Conservation (phyloP, 306 rosid species). For the Amphicarpaea edgeworthii region DNA sequence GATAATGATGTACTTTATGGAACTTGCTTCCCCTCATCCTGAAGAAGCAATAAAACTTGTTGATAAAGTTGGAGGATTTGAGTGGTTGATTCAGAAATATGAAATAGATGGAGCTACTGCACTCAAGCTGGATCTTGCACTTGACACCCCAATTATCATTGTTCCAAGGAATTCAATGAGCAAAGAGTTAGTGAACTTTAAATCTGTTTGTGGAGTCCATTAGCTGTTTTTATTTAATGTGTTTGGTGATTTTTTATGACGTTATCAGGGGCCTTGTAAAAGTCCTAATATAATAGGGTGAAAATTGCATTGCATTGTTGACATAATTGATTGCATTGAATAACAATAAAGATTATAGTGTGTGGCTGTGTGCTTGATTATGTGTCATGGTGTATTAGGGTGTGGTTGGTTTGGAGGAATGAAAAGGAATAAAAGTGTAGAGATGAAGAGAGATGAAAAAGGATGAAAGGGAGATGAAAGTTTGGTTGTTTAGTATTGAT, state of each 20-base stretch:
- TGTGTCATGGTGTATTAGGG: slow-evolving; percentile 6
- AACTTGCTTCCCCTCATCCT: slow-evolving; percentile 83
- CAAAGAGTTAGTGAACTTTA: slow-evolving; percentile 77
- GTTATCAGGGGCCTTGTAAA: not conserved
- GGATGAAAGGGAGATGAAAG: too few relatives aligned
- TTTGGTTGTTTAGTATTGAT: too few relatives aligned
- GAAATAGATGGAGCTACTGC: slow-evolving; percentile 97
- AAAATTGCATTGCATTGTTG: slow-evolving; percentile 3
- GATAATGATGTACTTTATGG: slow-evolving; percentile 95
- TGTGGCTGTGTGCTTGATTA: not conserved
- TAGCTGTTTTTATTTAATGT: slow-evolving; percentile 1
- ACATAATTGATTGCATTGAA: not conserved
- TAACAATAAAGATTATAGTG: slow-evolving; percentile 1
- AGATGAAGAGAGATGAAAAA: too few relatives aligned
- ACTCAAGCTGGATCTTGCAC: slow-evolving; percentile 90
- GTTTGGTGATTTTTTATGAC: slow-evolving; percentile 12
- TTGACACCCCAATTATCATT: slow-evolving; percentile 91
- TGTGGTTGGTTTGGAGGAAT: too few relatives aligned
- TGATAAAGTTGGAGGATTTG: slow-evolving; percentile 98
- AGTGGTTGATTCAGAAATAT: slow-evolving; percentile 93
- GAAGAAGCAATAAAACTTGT: slow-evolving; percentile 96
- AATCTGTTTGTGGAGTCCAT: slow-evolving; percentile 26
- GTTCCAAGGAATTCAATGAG: slow-evolving; percentile 87
- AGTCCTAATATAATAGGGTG: not conserved
- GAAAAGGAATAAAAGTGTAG: too few relatives aligned